Conservation (phyloP, 2,329 filamentous ascomycete species). For the Trichoderma harzianum region DNA sequence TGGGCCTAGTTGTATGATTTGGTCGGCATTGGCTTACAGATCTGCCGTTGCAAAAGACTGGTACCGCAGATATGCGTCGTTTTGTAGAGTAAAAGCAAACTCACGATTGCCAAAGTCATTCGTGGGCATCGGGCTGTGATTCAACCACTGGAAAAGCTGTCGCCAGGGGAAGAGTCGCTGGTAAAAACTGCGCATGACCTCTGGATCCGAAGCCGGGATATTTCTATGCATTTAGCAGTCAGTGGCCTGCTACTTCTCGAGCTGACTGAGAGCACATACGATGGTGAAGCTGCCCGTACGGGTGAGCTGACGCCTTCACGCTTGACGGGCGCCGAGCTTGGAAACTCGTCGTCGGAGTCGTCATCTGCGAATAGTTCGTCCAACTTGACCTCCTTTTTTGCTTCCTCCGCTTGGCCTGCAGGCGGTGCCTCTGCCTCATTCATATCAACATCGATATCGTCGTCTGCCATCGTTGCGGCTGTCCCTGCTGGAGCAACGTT, state of each 20-base stretch:
- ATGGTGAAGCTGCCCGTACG: slow-evolving; percentile 38
- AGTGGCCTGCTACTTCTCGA: background rate
- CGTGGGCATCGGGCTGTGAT: slow-evolving; percentile 81
- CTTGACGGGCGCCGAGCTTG: slow-evolving; percentile 46
- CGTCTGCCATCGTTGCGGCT: slow-evolving; percentile 24
- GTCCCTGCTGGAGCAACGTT: slow-evolving; percentile 28
- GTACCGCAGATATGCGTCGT: slow-evolving; percentile 89
- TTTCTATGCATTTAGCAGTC: slow-evolving; percentile 26
- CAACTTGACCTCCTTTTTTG: slow-evolving; percentile 49
- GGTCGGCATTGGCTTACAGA: slow-evolving; percentile 36
- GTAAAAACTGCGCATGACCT: slow-evolving; percentile 91
- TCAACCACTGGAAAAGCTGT: slow-evolving; percentile 95
- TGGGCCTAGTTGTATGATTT: accelerated
- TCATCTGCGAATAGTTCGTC: slow-evolving; percentile 58
- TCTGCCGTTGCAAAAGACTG: slow-evolving; percentile 62
- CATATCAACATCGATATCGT: slow-evolving; percentile 41
- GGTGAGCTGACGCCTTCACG: slow-evolving; percentile 40
- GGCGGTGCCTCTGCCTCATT: slow-evolving; percentile 23
- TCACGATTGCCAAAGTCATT: slow-evolving; percentile 90
- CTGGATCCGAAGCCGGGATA: slow-evolving; percentile 62
- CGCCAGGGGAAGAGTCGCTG: slow-evolving; percentile 93
- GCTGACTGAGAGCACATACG: slow-evolving; percentile 34
- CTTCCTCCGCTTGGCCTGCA: background rate
- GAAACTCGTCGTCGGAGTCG: slow-evolving; percentile 61
- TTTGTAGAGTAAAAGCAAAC: slow-evolving; percentile 92